Percentiles rank a stretch among this genome's conserved stretches.
Evolutionary conservation across 805 yeast species (phyloP).

Genomic region (Metschnikowia cubensis): DNA sequence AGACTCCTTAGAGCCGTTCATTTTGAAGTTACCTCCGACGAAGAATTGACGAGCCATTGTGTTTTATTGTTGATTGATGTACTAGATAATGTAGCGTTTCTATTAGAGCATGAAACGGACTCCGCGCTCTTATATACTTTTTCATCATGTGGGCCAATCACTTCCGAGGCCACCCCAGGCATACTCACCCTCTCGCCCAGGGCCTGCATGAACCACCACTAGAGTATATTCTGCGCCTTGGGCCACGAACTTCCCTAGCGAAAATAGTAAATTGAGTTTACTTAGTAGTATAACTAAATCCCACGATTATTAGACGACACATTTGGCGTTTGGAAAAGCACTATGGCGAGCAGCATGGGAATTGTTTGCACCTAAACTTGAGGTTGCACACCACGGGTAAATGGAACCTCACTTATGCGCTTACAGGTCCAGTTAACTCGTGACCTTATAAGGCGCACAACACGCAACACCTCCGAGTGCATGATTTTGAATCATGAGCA

Average conservation of each 20-base stretch:
- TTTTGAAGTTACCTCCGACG: constrained; percentile 99
- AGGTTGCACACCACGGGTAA: not conserved
- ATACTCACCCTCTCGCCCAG: not conserved
- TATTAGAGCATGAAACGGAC: not conserved
- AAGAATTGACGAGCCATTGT: constrained; percentile 83
- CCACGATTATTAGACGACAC: too few species aligned
- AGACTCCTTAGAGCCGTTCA: constrained; percentile 91
- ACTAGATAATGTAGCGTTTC: not conserved
- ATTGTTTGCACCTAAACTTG: not conserved
- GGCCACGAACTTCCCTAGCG: not conserved
- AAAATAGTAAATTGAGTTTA: not conserved
- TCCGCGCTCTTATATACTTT: constrained; percentile 8
- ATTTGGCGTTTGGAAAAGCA: too few species aligned
- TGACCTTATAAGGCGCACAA: constrained; percentile 1
- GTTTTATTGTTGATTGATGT: not conserved
- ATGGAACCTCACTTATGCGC: constrained; percentile 3
- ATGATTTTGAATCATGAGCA: not conserved
- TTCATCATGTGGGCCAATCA: constrained; percentile 10
- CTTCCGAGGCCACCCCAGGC: constrained; percentile 13
- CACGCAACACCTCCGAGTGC: not conserved
- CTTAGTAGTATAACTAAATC: not conserved
- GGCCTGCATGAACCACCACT: constrained; percentile 2
- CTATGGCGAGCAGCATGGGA: not conserved
- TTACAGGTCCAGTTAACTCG: not conserved
- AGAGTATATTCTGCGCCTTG: constrained; percentile 1